A percentile compares a stretch with the other conserved stretches of the same genome.
Conservation (phyloP, 495 filamentous ascomycete species). For the Xylaria sp. region DNA sequence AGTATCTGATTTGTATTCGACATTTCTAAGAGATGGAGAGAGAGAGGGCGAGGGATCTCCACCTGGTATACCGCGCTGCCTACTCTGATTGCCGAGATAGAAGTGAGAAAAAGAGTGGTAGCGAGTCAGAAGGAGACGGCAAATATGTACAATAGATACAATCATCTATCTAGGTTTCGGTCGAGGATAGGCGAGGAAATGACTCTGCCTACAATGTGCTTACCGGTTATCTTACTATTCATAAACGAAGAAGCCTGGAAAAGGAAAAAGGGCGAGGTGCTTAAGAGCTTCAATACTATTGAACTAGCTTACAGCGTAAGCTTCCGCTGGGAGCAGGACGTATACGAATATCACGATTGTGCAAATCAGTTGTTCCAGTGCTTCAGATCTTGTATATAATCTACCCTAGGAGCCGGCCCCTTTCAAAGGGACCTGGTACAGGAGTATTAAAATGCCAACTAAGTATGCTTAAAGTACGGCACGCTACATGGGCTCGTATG, state of each 20-base stretch:
- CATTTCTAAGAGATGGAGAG: conserved; percentile 56
- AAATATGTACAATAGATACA: background rate
- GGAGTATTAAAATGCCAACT: conserved; percentile 37
- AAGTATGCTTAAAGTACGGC: conserved; percentile 14
- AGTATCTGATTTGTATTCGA: conserved; percentile 59
- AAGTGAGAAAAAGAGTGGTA: background rate
- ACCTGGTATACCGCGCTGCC: background rate
- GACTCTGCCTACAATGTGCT: background rate
- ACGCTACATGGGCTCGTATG: conserved; percentile 41
- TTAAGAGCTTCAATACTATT: background rate
- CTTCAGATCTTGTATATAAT: conserved; percentile 22
- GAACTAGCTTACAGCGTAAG: background rate
- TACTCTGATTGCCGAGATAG: background rate
- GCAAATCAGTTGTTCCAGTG: background rate
- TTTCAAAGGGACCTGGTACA: conserved; percentile 35
- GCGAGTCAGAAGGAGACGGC: background rate
- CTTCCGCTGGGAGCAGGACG: background rate
- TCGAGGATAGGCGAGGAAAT: background rate
- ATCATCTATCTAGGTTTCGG: background rate
- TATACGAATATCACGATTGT: conserved; percentile 2
- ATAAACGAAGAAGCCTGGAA: background rate
- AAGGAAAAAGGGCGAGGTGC: background rate
- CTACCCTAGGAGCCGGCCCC: conserved; percentile 31
- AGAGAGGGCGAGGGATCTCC: background rate
- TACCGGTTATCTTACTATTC: background rate